Evolutionary conservation across 1,139 yeast genomes (phyloP).

Genomic region (Yamadazyma diddensiae): DNA sequence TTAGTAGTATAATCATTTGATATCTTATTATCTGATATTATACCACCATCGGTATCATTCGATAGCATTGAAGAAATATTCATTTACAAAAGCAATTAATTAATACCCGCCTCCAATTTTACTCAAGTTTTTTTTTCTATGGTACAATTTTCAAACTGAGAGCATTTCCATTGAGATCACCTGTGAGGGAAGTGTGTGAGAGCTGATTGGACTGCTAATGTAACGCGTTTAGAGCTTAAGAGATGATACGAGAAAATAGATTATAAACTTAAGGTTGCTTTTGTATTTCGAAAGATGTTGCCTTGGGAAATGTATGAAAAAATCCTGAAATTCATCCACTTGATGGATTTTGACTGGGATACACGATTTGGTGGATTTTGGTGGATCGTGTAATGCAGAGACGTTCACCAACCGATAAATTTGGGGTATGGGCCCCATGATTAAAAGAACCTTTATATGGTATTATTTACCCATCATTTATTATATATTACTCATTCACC

Average conservation of each 20-base stretch:
- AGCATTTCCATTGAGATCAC: constrained; percentile 1
- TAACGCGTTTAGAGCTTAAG: not conserved
- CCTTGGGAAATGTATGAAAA: no score
- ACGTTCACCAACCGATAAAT: no score
- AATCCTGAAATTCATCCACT: not conserved
- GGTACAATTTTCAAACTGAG: constrained; percentile 1
- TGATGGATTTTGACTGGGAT: not conserved
- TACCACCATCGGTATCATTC: constrained; percentile 18
- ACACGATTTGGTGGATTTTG: constrained; percentile 1
- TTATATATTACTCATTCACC: no score
- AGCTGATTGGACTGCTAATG: not conserved
- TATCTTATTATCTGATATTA: no score
- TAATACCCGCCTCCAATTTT: constrained; percentile 1
- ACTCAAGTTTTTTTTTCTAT: constrained; percentile 1
- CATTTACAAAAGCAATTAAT: constrained; percentile 18
- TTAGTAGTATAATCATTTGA: no score
- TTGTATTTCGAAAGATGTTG: no score
- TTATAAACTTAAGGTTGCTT: no score
- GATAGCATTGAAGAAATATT: constrained; percentile 44
- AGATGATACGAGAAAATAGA: no score
- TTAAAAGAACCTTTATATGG: no score
- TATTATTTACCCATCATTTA: no score
- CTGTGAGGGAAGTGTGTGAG: constrained; percentile 1
- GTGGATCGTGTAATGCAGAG: not conserved
- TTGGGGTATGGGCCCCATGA: no score